Evolutionary conservation across 805 yeast species (phyloP), one percentile per base, ranked within the genome.

Genomic region (Ogataea philodendri): DNA sequence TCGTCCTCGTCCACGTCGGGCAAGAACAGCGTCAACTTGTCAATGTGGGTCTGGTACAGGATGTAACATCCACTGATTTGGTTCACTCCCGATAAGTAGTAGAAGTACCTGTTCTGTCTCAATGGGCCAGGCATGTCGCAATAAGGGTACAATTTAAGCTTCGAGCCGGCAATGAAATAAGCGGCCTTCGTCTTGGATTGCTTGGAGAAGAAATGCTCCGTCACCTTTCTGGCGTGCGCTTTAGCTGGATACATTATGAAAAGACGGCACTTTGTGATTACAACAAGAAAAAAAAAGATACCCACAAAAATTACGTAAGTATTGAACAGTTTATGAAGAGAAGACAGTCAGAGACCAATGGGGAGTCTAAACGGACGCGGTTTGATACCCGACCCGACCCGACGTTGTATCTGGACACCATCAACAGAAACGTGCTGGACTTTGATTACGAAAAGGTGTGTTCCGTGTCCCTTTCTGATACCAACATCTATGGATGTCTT

Each of bases 71-170:
- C 94, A 0, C 93, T 87, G 31, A 86, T 70, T 39, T 59, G 63
- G 45, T 84, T 78, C 35, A 83, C 81, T 11, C 98, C 98, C 4
- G 87, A 66, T 24, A 93, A 63, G 55, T 90, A 93, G 59, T 72
- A 87, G 60, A 93, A 93, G 63, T 90, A 89, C 37, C 97, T 71
- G 60, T 86, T 84, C 61, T 93, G 98, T 65, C 96, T 78, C 48
- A 89, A 72, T 5, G 84, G 83, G 41, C 76, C 77, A 3, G 77
- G 67, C 49, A 80, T 87, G 61, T 90, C 98, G 53, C 87, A 76
- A 60, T 86, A 84, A 25, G 84, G 81, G 53, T 78, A 76, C 29
- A 72, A 62, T 49, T 74, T 78, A 18, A 70, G 54, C 42, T 65
- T 61, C 44, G 76, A 80, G 9, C 88, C 89, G 28, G 79, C 76